Base-by-base conservation (phyloP, 305 asterid genomes). In the Ilex paraguariensis region DNA sequence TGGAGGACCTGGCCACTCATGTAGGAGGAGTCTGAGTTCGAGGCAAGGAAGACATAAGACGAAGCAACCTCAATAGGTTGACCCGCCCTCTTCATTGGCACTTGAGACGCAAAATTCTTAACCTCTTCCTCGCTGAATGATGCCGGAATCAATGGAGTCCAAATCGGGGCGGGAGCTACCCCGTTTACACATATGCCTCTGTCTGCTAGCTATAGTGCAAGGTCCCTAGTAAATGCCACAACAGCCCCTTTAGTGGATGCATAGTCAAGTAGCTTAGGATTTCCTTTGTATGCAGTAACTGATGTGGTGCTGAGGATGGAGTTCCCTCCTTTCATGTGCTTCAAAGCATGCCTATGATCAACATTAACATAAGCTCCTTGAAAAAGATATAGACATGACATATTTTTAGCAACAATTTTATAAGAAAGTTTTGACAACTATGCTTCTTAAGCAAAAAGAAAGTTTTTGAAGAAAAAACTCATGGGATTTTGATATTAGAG, bases 81-180 rank as follows among this genome's bases (percentile, higher is more conserved):
- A 0, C 90, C 96, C 0, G 93, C 95, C n/a, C 96, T 87, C 52
- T 78, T 58, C 97, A 90, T 87, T 4, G 96, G 95, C 68, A 82
- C 90, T 32, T 87, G 69, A 8, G 64, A 39, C 57, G 96, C 92
- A 13, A 21, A 21, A 21, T 21, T 21, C 28, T 1, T 1, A 21
- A 70, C 69, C 32, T 85, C 77, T 0, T 87, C 93, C 28, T 81
- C 93, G 0, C 14, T 63, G 68, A 87, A 85, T 0, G 97, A 87
- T 0, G 97, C 78, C 2, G 93, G 96, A 30, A 85, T 85, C 13
- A 90, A 70, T 0, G 97, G 96, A 0, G 95, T 90, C 96, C 97
- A 90, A 1, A 87, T 64, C 0, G 95, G 96, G 1, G 96, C 95
- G 0, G 95, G 97, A 16, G 95, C 97, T 16, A 90, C 96, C 0